A percentile compares a stretch with the other conserved stretches of the same genome.
phyloP scores from a whole-genome alignment of 2,329 filamentous ascomycete species.

The Xylariaceae sp. region DNA sequence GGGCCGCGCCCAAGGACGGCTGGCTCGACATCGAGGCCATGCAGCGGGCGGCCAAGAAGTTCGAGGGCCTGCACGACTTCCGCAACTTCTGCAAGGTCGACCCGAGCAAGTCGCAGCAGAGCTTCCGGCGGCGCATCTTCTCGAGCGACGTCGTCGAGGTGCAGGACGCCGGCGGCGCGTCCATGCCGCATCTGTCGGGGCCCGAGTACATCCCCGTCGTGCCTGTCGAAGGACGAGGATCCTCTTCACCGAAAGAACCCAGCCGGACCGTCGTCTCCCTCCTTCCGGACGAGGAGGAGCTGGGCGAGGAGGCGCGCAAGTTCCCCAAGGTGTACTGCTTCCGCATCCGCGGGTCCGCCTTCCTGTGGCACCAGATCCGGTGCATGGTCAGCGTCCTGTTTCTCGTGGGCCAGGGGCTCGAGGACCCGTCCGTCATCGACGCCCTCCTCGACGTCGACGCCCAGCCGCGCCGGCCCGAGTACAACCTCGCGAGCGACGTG shows the following conservation, averaged over 20 bases:
- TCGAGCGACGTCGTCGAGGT: constrained; percentile 74
- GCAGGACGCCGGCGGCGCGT: constrained; percentile 44
- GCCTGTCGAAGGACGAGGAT: too few species aligned
- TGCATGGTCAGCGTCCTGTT: constrained; percentile 94
- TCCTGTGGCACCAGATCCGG: constrained; percentile 96
- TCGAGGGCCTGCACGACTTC: constrained; percentile 85
- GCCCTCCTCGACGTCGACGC: constrained; percentile 67
- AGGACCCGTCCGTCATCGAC: constrained; percentile 66
- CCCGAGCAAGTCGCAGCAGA: constrained; percentile 79
- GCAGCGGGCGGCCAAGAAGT: constrained; percentile 72
- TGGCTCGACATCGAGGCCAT: constrained; percentile 87
- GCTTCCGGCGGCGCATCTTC: constrained; percentile 74
- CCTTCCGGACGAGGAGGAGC: constrained; percentile 2
- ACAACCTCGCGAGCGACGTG: constrained; percentile 84
- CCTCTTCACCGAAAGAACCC: background rate
- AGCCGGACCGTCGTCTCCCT: constrained; percentile 1
- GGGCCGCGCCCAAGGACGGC: constrained; percentile 58
- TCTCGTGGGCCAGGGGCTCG: constrained; percentile 81
- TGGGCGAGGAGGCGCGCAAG: constrained; percentile 1
- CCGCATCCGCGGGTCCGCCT: constrained; percentile 82
- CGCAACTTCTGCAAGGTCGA: constrained; percentile 97
- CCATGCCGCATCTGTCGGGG: constrained; percentile 50
- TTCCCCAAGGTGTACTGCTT: constrained; percentile 76
- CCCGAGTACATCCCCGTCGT: constrained; percentile 39
- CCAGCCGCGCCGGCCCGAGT: constrained; percentile 73